Base-by-base conservation (phyloP, 139 green algal species). In the Desmodesmus armatus region DNA sequence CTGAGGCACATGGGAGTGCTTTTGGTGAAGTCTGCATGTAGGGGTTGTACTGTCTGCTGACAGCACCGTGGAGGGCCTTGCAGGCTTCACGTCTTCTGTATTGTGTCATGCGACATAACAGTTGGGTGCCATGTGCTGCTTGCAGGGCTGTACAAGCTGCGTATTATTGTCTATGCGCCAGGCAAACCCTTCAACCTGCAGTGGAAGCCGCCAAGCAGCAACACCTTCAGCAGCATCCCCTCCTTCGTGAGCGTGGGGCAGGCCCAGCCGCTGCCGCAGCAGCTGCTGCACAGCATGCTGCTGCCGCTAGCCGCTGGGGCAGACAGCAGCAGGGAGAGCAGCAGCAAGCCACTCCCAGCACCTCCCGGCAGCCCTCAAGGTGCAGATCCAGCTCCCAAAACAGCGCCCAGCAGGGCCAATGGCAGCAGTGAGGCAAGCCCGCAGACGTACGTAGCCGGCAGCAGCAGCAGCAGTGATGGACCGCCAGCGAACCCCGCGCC, bases 121-220 rank as follows among this genome's bases (percentile, higher is more conserved):
- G 9, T 13, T 55, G 13, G 7, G 47, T 55, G 47, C 13, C 47
- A 13, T 13, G 7, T 55, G 47, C 13, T 55, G 47, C 47, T 55
- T 33, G 5, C 55, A 82, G 76, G 76, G 25, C 41, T 39, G 17
- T 82, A 72, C 76, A 53, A 40, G 55, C 27, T 82, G 37, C 53
- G 76, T 23, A 55, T 82, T 3, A 82, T 82, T 55, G n/a, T 82
- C 37, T 82, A 82, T 13, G 37, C 15, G 51, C 76, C 76, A 23
- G 31, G 31, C 25, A 29, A 53, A n/a, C 2, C 76, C 3, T 82
- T 82, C 31, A 55, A 82, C 55, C 15, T 82, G 5, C n/a, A 71
- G 37, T 82, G 76, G 76, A n/a, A 33, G 55, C 35, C 47, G 23
- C 76, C 76, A 43, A 35, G 53, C 37, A 21, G 23, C 17, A 29